Conservation (phyloP, 306 rosid genomes). For the Lablab purpureus region DNA sequence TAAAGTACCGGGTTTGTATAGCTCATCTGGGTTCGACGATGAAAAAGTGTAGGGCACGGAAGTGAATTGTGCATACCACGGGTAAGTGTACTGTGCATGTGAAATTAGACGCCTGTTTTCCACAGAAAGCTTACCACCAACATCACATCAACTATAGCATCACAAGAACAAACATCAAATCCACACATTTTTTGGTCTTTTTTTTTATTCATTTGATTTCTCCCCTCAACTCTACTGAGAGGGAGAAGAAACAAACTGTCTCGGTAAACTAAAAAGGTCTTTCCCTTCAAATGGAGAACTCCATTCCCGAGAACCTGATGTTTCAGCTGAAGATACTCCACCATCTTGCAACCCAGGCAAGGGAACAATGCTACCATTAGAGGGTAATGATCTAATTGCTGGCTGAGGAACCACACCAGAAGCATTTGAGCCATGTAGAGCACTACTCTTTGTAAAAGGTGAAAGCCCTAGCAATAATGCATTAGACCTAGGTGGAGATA, state of each 20-base stretch:
- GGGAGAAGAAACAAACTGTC: constrained; percentile 96
- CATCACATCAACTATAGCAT: constrained; percentile 53
- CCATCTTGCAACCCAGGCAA: constrained; percentile 72
- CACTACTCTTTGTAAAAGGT: constrained; percentile 60
- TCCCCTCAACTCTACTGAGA: constrained; percentile 62
- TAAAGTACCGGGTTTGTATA: background rate
- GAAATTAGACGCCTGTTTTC: constrained; percentile 37
- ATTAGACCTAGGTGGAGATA: constrained; percentile 58
- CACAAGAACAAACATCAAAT: constrained; percentile 71
- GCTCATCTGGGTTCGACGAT: background rate
- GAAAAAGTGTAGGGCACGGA: background rate
- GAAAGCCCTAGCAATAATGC: constrained; percentile 70
- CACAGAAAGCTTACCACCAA: constrained; percentile 59
- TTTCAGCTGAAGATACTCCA: constrained; percentile 60
- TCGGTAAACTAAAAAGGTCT: constrained; percentile 84
- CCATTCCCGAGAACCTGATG: constrained; percentile 77
- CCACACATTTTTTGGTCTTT: constrained; percentile 55
- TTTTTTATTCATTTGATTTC: constrained; percentile 60
- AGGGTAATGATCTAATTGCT: constrained; percentile 54
- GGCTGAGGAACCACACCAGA: constrained; percentile 61
- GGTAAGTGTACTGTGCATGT: background rate
- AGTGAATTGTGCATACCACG: constrained; percentile 1
- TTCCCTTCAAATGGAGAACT: constrained; percentile 91
- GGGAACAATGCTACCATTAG: constrained; percentile 62
- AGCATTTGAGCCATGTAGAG: constrained; percentile 57